Evolutionary conservation across 192 early-diverging fungal genomes (phyloP), one percentile per base, ranked within the genome.

Genomic region (Backusella australiensis): DNA sequence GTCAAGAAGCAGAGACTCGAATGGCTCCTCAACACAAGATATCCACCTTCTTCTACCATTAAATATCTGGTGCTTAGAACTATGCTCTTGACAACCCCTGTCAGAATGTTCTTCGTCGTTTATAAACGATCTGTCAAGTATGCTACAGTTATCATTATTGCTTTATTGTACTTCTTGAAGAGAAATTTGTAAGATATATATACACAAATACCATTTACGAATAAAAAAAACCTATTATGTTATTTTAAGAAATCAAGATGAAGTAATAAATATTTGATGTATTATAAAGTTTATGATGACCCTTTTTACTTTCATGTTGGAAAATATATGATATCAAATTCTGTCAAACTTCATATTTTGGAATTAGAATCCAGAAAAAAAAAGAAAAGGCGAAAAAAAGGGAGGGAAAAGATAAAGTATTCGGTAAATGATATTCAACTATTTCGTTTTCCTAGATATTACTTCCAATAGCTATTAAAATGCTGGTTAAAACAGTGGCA

Each of bases 1-100:
- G 79, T 83, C 69, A 86, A 84, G 78, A 74, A 73, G 6, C 77
- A 80, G 38, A 69, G 75, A 36, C 67, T 83, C 67, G 85, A 88
- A 41, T 70, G 34, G n/a, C 42, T 77, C 4, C 9, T 71, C 26
- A 26, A 32, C 14, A 34, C 72, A 19, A 66, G 75, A n/a, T 83
- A 83, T 75, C 82, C 82, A 59, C 82, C 82, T 53, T 80, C 79
- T 32, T 71, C 46, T 29, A 34, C 44, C 32, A 26, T 42, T n/a
- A 72, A 79, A 41, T 17, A 67, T 36, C 19, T 72, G 21, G 26
- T 77, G 35, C 34, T 86, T 9, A 78, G 83, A 3, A 12, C n/a
- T 5, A 21, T 12, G 9, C 68, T 69, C 5, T 38, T 69, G 19
- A 69, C 68, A 21, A 21, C 19, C 21, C 68, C 68, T 21, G 35